Base-by-base conservation (phyloP, 257 asterid species). In the Solanum habrochaites region DNA sequence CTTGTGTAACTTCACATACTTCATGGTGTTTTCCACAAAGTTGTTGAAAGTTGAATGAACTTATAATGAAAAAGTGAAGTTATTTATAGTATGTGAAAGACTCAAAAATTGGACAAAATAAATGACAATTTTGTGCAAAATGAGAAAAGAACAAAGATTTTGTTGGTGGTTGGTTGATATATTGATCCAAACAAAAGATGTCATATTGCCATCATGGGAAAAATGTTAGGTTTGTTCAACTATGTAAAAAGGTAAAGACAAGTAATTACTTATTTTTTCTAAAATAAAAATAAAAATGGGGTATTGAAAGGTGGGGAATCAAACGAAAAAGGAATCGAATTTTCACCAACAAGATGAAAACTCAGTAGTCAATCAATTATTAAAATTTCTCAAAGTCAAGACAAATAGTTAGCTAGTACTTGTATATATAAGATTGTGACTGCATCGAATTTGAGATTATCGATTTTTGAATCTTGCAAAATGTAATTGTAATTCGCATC, bases 1-100 rank as follows among this genome's bases (percentile, higher is more conserved):
- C 81, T 91, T 91, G 78, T 90, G 87, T 84, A 93, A 90, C 90
- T 85, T 92, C 58, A 49, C 87, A 85, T 92, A 92, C 89, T 91
- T 93, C 93, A 92, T 92, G 69, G 70, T 74, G 35, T 64, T 40
- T 32, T n/a, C 35, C 40, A 73, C 21, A 27, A 40, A 62, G 2
- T 66, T 43, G 23, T 21, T 37, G 18, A 72, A 72, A 20, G 80
- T 73, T 8, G 42, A 18, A 39, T 40, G 77, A 75, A 39, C 47
- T 42, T 81, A 42, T 66, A 58, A 23, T 35, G 31, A 58, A 31
- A 27, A 39, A 52, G 77, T 47, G 85, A 73, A 67, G 47, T 1
- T 18, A 21, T 5, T 15, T 11, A 37, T 27, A 13, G 43, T 52
- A 32, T 43, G 60, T 27, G 52, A 25, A 20, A 81, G 21, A 29